Base-by-base conservation (phyloP, 805 yeast genomes). In the Lachancea sp. region DNA sequence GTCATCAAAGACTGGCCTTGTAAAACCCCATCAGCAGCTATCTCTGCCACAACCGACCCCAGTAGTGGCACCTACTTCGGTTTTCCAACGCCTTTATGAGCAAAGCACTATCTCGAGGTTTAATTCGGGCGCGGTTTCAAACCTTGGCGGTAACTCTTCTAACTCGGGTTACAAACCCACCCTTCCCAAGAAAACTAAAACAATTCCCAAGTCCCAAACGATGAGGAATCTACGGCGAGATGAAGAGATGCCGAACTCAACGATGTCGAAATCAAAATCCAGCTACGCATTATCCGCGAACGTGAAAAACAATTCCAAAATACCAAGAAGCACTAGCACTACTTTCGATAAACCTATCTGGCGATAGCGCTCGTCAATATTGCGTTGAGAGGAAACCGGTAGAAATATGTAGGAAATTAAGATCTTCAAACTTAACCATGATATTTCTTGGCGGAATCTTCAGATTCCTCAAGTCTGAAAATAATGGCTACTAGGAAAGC, bases 61-160 rank as follows among this genome's bases (percentile, higher is more conserved):
- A 12, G 40, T 24, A n/a, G 29, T 29, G 19, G 38, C 34, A 8
- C 45, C 47, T 4, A 36, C 36, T 11, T 53, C 58, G 5, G 58
- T 56, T 7, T 56, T 56, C 43, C 57, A 54, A 15, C 48, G 61
- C 36, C 45, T 54, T 12, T 54, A 54, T 36, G 41, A 48, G 19
- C 52, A 46, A 29, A 41, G 46, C 12, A 43, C 54, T 5, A 41
- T 52, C 8, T 49, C 56, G 8, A 41, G 54, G 34, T 49, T 56
- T 7, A 45, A 24, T 26, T 54, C 60, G 8, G 48, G 49, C 47
- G 49, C 44, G 15, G 18, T 28, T 13, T 21, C 22, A 6, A 13
- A 7, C 30, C 30, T 9, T 23, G 11, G 11, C 11, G 11, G 8
- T 8, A 11, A 23, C 11, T 23, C 25, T 23, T 11, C 11, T 23